Conservation (phyloP, 2,329 filamentous ascomycete species). For the Pyrenophora teres region DNA sequence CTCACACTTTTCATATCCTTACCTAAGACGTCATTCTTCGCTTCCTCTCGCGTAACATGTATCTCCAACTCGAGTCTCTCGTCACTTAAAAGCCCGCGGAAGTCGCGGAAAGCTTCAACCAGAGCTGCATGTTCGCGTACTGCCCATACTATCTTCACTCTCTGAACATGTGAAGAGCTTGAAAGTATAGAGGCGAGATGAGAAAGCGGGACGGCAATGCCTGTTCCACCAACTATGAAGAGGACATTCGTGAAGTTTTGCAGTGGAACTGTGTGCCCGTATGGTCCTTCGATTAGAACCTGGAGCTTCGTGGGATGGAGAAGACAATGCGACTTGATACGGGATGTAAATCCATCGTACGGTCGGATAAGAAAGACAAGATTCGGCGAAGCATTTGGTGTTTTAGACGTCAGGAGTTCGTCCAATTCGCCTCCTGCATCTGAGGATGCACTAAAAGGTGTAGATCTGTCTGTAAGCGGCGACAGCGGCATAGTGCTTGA, state of each 20-base stretch:
- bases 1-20: conserved; percentile 26
- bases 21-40: conserved; percentile 26
- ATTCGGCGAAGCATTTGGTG: conserved; percentile 7
- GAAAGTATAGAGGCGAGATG: conserved; percentile 30
- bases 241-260: conserved; percentile 48
- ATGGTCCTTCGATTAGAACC: conserved; percentile 58
- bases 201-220: conserved; percentile 41
- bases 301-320: conserved; percentile 33
- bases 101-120: conserved; percentile 28
- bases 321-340: conserved; percentile 41
- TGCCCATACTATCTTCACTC: conserved; percentile 42
- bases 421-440: conserved; percentile 35
- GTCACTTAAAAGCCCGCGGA: conserved; percentile 25
- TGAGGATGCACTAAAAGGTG: conserved; percentile 12
- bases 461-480: conserved; percentile 13
- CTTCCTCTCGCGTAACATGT: conserved; percentile 34
- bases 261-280: conserved; percentile 52
- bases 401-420: conserved; percentile 27
- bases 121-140: conserved; percentile 41
- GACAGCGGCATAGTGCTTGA: conserved; percentile 11
- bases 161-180: conserved; percentile 18
- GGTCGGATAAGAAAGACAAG: conserved; percentile 58
- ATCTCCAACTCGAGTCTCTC: conserved; percentile 34
- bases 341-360: conserved; percentile 57
- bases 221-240: conserved; percentile 45